These are phyloP conservation scores for Chalciporus pseudorubinellus DNA, from an alignment of 768 basidiomycete genomes.

Conservation along the genomic window DNA sequence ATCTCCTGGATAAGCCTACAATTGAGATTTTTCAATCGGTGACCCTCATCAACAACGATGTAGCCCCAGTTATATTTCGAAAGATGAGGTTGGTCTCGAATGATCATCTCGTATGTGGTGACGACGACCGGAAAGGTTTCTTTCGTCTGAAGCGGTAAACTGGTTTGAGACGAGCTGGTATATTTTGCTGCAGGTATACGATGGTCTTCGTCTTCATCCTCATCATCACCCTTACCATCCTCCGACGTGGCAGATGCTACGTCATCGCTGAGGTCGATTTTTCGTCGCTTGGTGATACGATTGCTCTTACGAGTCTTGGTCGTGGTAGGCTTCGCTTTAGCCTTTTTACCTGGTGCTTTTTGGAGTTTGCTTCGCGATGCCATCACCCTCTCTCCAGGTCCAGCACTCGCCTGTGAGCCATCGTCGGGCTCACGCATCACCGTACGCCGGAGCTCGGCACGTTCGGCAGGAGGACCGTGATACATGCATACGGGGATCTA, in stretches of 20 bases:
- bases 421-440: conserved; percentile 43
- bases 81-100: conserved; percentile 71
- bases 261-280: conserved; percentile 5
- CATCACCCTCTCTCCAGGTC: conserved; percentile 24
- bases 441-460: conserved; percentile 72
- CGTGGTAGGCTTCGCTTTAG: conserved; percentile 11
- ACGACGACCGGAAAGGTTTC: conserved; percentile 72
- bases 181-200: conserved; percentile 20
- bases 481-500: conserved; percentile 90
- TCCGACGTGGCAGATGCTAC: neutral
- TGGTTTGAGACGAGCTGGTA: conserved; percentile 10
- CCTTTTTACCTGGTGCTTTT: conserved; percentile 20
- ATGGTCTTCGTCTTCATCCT: conserved; percentile 10
- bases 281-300: conserved; percentile 22
- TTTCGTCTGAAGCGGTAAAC: conserved; percentile 20
- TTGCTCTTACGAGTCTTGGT: conserved; percentile 7
- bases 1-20: conserved; percentile 89
- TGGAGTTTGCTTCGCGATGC: conserved; percentile 17
- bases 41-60: conserved; percentile 95
- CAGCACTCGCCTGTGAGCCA: conserved; percentile 19
- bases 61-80: conserved; percentile 77
- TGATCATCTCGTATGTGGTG: conserved; percentile 93
- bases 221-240: conserved; percentile 18
- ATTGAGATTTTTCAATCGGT: conserved; percentile 92
- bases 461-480: conserved; percentile 79